Base-by-base conservation (phyloP, 495 filamentous ascomycete genomes). In the Massariosphaeria phaeospora region DNA sequence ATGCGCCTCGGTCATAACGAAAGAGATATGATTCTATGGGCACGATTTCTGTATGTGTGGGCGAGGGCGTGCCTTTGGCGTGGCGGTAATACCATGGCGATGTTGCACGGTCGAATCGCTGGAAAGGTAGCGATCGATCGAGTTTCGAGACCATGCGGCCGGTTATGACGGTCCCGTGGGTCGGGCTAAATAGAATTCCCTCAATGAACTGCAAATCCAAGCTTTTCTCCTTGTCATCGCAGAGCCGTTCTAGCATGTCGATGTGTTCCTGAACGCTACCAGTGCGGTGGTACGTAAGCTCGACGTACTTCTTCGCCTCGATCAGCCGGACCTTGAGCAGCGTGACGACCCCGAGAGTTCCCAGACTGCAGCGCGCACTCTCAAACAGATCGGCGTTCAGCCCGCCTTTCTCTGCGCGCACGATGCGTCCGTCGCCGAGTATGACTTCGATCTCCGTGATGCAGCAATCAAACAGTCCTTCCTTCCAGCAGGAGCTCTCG, bases 81-180 rank as follows among this genome's bases (percentile, higher is more conserved):
- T 82, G 78, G 1, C 80, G 68, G 39, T 81, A 82, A 63, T 77
- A 83, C 80, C 80, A 84, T 4, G 79, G 75, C 52, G 82, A 80
- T 20, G 62, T 65, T 0, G 76, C 46, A 2, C 63, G 58, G 61
- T 70, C 76, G 65, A 84, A 82, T n/a, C 29, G 53, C 35, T 68
- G 66, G 2, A 72, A 49, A 15, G 58, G 61, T 5, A 76, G 73
- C 12, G 17, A 24, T 9, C 30, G n/a, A 0, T 54, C 48, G 2
- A 70, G 66, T 6, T 63, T 56, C 52, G 69, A 52, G 17, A 73
- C 76, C 44, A 83, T 62, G 24, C 66, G 57, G 0, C 81, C 81
- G 2, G 71, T 77, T 26, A 82, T 63, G 23, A 84, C 62, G 11
- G 76, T 76, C 3, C 79, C 80, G 29, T 75, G 70, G 39, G 67